Evolutionary conservation across 768 basidiomycete genomes (phyloP).

Genomic region (Lactarius pseudohatsudake): DNA sequence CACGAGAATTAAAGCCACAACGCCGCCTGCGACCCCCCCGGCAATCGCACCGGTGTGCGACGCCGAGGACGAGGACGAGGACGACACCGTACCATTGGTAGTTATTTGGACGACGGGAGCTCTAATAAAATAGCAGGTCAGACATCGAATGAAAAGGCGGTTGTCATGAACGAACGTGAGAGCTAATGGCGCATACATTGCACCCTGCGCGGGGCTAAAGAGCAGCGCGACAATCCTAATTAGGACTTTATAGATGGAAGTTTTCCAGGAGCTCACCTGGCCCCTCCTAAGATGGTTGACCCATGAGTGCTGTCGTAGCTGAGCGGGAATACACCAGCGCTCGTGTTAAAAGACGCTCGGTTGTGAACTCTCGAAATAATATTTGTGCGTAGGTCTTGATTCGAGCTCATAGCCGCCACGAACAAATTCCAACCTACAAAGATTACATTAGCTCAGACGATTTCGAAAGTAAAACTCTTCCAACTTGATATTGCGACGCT

Average conservation of each 20-base stretch:
- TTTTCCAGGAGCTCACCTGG: constrained; percentile 17
- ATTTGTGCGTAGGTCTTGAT: constrained; percentile 1
- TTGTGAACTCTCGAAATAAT: constrained; percentile 20
- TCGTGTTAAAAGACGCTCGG: constrained; percentile 15
- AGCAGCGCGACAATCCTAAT: not conserved
- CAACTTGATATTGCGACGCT: not conserved
- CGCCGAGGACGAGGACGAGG: too few species aligned
- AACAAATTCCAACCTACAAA: not conserved
- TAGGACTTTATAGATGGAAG: not conserved
- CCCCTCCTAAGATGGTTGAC: constrained; percentile 5
- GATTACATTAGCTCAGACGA: not conserved
- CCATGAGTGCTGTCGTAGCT: constrained; percentile 13
- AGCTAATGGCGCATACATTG: constrained; percentile 32
- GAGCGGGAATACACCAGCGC: constrained; percentile 14
- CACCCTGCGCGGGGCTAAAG: constrained; percentile 31
- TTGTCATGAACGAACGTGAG: constrained; percentile 24
- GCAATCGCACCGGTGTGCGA: constrained; percentile 21
- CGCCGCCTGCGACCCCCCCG: constrained; percentile 25
- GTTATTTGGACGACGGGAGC: constrained; percentile 8
- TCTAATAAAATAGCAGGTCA: constrained; percentile 1
- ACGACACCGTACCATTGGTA: not conserved
- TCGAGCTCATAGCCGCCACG: constrained; percentile 3
- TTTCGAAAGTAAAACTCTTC: not conserved
- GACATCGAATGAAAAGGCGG: not conserved
- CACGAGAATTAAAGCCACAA: constrained; percentile 4